Percentiles rank a stretch among this genome's conserved stretches.
Evolutionary conservation across 495 filamentous ascomycete genomes (phyloP).

Genomic region (Penicillium diatomitis): DNA sequence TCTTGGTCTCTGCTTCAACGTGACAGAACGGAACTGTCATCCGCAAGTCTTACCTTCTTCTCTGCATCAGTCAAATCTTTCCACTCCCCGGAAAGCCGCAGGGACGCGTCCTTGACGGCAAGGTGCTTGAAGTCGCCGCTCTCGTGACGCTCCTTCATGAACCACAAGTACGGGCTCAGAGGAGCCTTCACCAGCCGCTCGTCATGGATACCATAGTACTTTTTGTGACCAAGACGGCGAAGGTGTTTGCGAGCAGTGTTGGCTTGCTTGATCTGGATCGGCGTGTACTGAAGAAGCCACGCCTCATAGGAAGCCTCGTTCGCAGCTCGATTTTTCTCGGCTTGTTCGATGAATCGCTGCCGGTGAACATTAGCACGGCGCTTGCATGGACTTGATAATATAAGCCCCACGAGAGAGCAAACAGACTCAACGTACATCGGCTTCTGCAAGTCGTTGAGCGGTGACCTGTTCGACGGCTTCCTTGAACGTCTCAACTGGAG

Average conservation of each 20-base stretch:
- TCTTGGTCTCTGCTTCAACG: not conserved
- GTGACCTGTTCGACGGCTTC: slow-evolving; percentile 8
- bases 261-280: slow-evolving; percentile 48
- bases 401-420: not conserved
- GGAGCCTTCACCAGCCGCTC: slow-evolving; percentile 48
- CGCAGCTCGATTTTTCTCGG: slow-evolving; percentile 35
- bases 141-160: slow-evolving; percentile 33
- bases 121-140: slow-evolving; percentile 40
- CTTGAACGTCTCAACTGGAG: slow-evolving; percentile 8
- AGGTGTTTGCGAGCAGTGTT: slow-evolving; percentile 53
- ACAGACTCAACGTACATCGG: slow-evolving; percentile 24
- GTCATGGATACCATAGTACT: slow-evolving; percentile 36
- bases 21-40: not conserved
- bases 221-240: slow-evolving; percentile 14
- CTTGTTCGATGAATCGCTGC: slow-evolving; percentile 42
- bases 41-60: slow-evolving; percentile 43
- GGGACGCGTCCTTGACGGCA: slow-evolving; percentile 13
- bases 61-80: slow-evolving; percentile 36
- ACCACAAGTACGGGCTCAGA: slow-evolving; percentile 31
- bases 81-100: slow-evolving; percentile 45
- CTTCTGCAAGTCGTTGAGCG: not conserved
- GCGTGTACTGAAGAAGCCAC: slow-evolving; percentile 53
- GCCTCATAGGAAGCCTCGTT: slow-evolving; percentile 37
- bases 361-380: slow-evolving; percentile 7
- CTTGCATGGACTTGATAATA: not conserved